Evolutionary conservation across 768 basidiomycete species (phyloP).

Genomic region (Lactarius psammicola): DNA sequence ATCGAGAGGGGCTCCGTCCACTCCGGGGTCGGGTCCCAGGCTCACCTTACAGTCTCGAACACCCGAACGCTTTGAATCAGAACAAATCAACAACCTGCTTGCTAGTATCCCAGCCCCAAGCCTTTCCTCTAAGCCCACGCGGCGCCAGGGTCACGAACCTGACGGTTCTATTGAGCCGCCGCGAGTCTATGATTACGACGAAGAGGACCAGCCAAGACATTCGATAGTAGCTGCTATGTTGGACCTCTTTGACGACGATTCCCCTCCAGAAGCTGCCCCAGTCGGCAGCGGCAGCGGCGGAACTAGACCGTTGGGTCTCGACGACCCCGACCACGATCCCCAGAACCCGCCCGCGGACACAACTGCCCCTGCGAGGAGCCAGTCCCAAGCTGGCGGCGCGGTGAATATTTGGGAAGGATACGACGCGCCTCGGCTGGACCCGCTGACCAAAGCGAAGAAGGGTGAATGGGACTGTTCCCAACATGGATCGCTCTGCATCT

Average conservation of each 20-base stretch:
- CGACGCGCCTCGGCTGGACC: neutral
- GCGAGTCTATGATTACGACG: constrained; percentile 1
- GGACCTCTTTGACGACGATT: neutral
- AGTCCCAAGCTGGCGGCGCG: neutral
- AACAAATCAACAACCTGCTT: neutral
- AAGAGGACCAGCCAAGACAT: neutral
- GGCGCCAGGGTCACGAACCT: neutral
- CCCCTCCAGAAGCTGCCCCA: neutral
- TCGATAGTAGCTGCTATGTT: neutral
- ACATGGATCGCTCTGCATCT: constrained; percentile 22
- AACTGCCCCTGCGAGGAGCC: neutral
- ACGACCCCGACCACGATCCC: neutral
- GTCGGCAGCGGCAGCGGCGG: neutral
- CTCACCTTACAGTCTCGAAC: neutral
- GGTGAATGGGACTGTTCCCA: constrained; percentile 3
- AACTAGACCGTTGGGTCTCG: neutral
- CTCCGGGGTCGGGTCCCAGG: neutral
- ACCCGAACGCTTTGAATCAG: neutral
- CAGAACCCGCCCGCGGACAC: neutral
- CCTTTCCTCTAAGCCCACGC: neutral
- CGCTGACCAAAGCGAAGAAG: neutral
- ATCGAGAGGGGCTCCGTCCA: neutral
- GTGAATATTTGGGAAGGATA: constrained; percentile 10
- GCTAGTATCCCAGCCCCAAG: neutral
- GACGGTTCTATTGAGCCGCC: neutral